Conservation (phyloP, 1,284 basidiomycete genomes). For the Ustilago crameri region DNA sequence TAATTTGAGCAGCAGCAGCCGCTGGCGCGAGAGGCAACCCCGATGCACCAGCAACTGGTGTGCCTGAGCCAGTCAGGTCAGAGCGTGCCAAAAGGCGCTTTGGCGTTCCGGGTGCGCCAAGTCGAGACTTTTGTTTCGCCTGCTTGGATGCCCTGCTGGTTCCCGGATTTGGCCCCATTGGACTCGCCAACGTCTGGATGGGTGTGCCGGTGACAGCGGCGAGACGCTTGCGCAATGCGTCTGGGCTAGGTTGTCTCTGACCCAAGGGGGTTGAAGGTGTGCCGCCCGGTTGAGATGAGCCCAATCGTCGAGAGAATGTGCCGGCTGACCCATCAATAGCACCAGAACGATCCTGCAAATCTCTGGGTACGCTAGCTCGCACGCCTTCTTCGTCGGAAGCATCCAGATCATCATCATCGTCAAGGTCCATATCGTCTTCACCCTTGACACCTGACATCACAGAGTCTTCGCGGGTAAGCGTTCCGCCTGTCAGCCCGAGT, state of each 20-base stretch:
- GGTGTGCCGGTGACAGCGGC: slow-evolving; percentile 44
- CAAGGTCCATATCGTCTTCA: slow-evolving; percentile 33
- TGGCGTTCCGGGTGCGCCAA: slow-evolving; percentile 42
- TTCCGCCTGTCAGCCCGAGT: slow-evolving; percentile 33
- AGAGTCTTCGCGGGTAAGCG: slow-evolving; percentile 34
- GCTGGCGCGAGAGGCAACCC: slow-evolving; percentile 2
- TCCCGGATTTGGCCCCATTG: slow-evolving; percentile 14
- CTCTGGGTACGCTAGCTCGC: slow-evolving; percentile 19
- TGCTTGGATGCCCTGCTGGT: slow-evolving; percentile 30
- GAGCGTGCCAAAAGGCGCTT: slow-evolving; percentile 29
- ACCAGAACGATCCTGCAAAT: slow-evolving; percentile 29
- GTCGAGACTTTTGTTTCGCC: slow-evolving; percentile 38
- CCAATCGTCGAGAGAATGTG: slow-evolving; percentile 13
- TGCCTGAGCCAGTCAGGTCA: slow-evolving; percentile 19
- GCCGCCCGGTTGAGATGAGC: slow-evolving; percentile 38
- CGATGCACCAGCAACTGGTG: slow-evolving; percentile 17
- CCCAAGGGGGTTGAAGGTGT: slow-evolving; percentile 41
- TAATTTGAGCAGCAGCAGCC: slow-evolving; percentile 31
- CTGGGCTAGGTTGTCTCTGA: slow-evolving; percentile 37
- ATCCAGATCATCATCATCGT: slow-evolving; percentile 36
- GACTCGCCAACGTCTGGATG: slow-evolving; percentile 30
- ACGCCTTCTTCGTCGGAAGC: slow-evolving; percentile 27
- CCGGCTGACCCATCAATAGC: slow-evolving; percentile 20
- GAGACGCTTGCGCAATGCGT: slow-evolving; percentile 36
- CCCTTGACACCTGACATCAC: slow-evolving; percentile 18